These are phyloP conservation scores for Sporisorium sorghi DNA, from an alignment of 1,284 basidiomycete species.

Conservation along the genomic window DNA sequence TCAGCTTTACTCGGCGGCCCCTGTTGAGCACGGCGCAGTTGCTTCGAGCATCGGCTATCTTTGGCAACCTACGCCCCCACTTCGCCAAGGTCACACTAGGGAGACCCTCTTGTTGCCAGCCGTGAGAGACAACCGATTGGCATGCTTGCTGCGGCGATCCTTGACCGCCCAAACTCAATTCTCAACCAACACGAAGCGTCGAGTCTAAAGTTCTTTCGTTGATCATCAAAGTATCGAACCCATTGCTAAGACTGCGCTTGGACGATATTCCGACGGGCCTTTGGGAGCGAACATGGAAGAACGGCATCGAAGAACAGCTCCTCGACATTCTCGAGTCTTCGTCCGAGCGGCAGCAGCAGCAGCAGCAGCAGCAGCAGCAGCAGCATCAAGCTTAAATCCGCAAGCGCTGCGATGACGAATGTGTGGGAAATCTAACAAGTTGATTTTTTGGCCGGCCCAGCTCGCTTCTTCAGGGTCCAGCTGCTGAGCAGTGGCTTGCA, in stretches of 20 bases:
- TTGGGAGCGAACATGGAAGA: not conserved
- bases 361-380: not conserved
- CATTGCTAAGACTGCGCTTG: not conserved
- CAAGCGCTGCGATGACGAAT: not conserved
- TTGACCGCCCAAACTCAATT: not conserved
- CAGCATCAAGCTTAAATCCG: not conserved
- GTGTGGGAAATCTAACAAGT: not conserved
- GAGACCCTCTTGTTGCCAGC: not conserved
- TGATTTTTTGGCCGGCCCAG: not conserved
- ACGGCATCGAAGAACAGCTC: not conserved
- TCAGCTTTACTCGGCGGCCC: no score
- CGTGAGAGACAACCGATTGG: not conserved
- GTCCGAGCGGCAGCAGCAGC: not conserved
- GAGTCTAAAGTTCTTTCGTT: not conserved
- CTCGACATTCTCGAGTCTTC: not conserved
- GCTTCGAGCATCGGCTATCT: not conserved
- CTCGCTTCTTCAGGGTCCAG: constrained; percentile 2
- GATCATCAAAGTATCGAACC: not conserved
- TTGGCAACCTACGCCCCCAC: not conserved
- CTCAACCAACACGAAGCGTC: not conserved
- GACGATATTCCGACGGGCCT: not conserved
- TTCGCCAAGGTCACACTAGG: not conserved
- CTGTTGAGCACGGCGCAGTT: not conserved
- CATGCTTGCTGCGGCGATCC: not conserved
- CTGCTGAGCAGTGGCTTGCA: not conserved